phyloP scores from a whole-genome alignment of 768 basidiomycete genomes.

The Lentinula sp. region DNA sequence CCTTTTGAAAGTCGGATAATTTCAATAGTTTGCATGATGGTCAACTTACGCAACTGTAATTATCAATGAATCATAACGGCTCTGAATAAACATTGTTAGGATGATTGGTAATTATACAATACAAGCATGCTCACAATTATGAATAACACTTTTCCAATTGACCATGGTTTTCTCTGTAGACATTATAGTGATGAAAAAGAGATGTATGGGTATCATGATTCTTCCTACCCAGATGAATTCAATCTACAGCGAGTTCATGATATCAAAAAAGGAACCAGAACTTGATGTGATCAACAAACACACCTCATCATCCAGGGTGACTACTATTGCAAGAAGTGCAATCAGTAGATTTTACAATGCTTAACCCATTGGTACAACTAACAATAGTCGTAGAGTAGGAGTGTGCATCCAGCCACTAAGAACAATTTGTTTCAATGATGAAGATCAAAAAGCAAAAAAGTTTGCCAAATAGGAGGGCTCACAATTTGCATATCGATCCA shows the following conservation, averaged over 20 bases:
- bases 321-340: neutral
- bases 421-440: neutral
- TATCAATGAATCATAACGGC: conserved; percentile 48
- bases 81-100: conserved; percentile 24
- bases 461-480: neutral
- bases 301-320: neutral
- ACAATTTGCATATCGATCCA: neutral
- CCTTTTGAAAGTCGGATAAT: conserved; percentile 18
- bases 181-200: neutral
- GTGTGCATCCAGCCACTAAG: neutral
- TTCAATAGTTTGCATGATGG: neutral
- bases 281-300: neutral
- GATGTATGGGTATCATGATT: neutral
- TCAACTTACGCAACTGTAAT: conserved; percentile 40
- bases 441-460: neutral
- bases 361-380: neutral
- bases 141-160: conserved; percentile 47
- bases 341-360: neutral
- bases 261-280: neutral
- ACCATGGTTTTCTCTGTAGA: conserved; percentile 43
- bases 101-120: neutral
- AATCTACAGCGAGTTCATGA: conserved; percentile 23
- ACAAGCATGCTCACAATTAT: conserved; percentile 32
- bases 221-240: conserved; percentile 48
- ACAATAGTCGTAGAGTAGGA: neutral